These are phyloP conservation scores for Entomortierella beljakovae DNA, from an alignment of 192 early-diverging fungal species.

Conservation along the genomic window DNA sequence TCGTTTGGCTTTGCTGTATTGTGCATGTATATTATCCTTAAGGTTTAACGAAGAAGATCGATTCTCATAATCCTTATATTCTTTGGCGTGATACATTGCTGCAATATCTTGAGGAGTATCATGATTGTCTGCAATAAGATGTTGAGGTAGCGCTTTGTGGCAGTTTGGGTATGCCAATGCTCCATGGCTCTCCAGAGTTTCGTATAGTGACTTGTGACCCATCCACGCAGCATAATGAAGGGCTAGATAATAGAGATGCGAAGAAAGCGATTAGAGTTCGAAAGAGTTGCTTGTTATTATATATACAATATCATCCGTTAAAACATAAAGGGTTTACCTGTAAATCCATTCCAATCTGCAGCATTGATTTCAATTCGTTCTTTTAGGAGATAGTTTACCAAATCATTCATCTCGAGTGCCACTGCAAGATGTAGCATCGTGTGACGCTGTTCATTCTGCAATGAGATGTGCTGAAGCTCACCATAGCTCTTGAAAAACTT, in stretches of 20 bases:
- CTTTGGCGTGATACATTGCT: constrained; percentile 33
- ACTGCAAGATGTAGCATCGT: constrained; percentile 49
- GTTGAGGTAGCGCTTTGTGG: constrained; percentile 36
- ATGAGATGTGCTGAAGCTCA: constrained; percentile 47
- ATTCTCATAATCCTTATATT: constrained; percentile 5
- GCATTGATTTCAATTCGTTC: constrained; percentile 50
- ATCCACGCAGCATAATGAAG: constrained; percentile 51
- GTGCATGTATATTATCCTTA: constrained; percentile 40
- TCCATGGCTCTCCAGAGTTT: constrained; percentile 31
- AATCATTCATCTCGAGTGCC: constrained; percentile 31
- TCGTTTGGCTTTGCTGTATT: constrained; percentile 42
- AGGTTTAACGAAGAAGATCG: constrained; percentile 10
- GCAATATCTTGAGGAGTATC: constrained; percentile 6
- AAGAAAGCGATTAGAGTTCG: neutral
- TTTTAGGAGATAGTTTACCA: constrained; percentile 41
- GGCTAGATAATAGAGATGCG: constrained; percentile 7
- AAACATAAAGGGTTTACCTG: constrained; percentile 20
- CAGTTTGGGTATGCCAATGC: constrained; percentile 26
- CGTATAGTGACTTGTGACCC: constrained; percentile 17
- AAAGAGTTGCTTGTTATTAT: too few relatives aligned
- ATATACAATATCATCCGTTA: too few relatives aligned
- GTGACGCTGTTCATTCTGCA: constrained; percentile 49
- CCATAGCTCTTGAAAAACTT: constrained; percentile 19
- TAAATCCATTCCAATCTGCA: constrained; percentile 49
- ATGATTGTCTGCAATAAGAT: constrained; percentile 26